Conservation (phyloP, 179 eudicot genomes). For the Spergularia azorica region DNA sequence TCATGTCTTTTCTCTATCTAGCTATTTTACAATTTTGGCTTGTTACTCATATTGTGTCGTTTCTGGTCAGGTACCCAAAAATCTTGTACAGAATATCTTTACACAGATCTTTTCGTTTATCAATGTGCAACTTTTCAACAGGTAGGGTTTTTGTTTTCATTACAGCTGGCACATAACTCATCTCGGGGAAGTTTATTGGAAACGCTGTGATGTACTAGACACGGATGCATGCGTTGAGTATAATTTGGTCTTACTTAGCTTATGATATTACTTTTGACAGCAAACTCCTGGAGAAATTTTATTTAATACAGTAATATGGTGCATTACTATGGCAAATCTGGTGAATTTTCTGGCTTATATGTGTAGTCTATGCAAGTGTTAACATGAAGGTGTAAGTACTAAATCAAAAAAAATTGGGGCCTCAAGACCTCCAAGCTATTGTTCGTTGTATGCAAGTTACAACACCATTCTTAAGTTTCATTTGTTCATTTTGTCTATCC, state of each 20-base stretch:
- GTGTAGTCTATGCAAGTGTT: not conserved
- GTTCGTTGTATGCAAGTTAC: not conserved
- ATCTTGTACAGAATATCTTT: slow-evolving; percentile 66
- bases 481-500: not conserved
- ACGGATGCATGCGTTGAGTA: not conserved
- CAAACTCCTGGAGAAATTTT: not conserved
- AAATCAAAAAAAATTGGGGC: no score
- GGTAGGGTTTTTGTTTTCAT: slow-evolving; percentile 42
- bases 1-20: not conserved
- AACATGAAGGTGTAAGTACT: not conserved
- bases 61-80: slow-evolving; percentile 60
- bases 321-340: not conserved
- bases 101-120: slow-evolving; percentile 67
- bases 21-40: not conserved
- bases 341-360: not conserved
- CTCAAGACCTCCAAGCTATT: not conserved
- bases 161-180: slow-evolving; percentile 13
- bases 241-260: not conserved
- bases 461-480: not conserved
- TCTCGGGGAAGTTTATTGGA: not conserved
- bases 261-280: not conserved
- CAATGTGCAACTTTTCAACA: slow-evolving; percentile 80
- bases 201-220: not conserved
- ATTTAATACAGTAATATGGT: not conserved
- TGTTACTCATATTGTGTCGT: slow-evolving; percentile 10